A percentile compares a stretch with the other conserved stretches of the same genome.
phyloP scores from a whole-genome alignment of 1,284 basidiomycete species.

The Sporisorium scitamineum region DNA sequence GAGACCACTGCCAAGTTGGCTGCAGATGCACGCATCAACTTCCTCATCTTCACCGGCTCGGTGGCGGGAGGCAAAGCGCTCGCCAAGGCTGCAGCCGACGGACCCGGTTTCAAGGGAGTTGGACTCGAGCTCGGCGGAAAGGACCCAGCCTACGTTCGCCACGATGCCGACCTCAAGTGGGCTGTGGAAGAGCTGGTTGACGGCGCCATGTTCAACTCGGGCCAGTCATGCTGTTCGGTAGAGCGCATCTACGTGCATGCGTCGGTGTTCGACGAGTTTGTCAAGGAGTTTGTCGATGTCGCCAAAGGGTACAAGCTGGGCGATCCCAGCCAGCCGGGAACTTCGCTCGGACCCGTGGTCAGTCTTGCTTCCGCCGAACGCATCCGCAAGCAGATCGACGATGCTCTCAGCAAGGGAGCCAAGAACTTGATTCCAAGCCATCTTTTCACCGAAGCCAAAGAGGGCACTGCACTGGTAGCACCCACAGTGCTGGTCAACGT shows the following conservation, averaged over 20 bases:
- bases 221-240: conserved; percentile 88
- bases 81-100: conserved; percentile 74
- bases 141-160: conserved; percentile 91
- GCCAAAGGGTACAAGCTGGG: conserved; percentile 86
- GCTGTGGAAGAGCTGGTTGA: conserved; percentile 88
- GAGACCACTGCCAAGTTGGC: conserved; percentile 77
- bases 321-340: conserved; percentile 80
- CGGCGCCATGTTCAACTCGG: conserved; percentile 95
- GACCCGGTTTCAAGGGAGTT: conserved; percentile 79
- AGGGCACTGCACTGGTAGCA: conserved; percentile 84
- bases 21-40: conserved; percentile 78
- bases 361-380: conserved; percentile 83
- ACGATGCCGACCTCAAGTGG: conserved; percentile 84
- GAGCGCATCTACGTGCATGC: conserved; percentile 95
- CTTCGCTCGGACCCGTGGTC: conserved; percentile 90
- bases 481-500: conserved; percentile 90
- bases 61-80: conserved; percentile 77
- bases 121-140: conserved; percentile 88
- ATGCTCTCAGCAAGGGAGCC: conserved; percentile 73
- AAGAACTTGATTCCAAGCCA: conserved; percentile 31
- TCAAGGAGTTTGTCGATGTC: conserved; percentile 79
- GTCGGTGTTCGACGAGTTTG: conserved; percentile 82
- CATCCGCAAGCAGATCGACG: conserved; percentile 85
- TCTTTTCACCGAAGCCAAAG: conserved; percentile 76
- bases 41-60: conserved; percentile 91